These are phyloP conservation scores for Stachybotrys chartarum DNA, from an alignment of 2,329 filamentous ascomycete species.

Conservation along the genomic window DNA sequence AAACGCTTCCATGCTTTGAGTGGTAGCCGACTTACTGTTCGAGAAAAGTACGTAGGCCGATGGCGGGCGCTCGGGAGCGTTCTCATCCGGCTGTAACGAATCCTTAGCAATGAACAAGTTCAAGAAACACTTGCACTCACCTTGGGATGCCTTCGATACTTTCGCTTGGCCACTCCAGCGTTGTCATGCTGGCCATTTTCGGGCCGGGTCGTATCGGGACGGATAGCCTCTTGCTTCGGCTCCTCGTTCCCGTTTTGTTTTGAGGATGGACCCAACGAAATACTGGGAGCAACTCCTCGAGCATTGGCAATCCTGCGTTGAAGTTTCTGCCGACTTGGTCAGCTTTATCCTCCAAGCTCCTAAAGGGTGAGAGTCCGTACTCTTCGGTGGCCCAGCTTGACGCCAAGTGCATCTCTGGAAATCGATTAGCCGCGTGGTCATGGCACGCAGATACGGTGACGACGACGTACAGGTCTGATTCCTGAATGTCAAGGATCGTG, in stretches of 20 bases:
- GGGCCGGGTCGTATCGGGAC: slow-evolving; percentile 38
- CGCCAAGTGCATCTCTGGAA: slow-evolving; percentile 59
- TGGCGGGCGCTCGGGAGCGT: slow-evolving; percentile 71
- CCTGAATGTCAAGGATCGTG: slow-evolving; percentile 75
- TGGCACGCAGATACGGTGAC: too few relatives aligned
- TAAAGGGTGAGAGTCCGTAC: slow-evolving; percentile 37
- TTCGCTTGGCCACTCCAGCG: slow-evolving; percentile 52
- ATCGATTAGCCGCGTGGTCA: slow-evolving; percentile 1
- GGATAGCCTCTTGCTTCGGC: slow-evolving; percentile 42
- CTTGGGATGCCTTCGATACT: slow-evolving; percentile 73
- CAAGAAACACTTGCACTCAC: slow-evolving; percentile 28
- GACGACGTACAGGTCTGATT: slow-evolving; percentile 65
- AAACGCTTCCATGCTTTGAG: neutral
- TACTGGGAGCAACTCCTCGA: slow-evolving; percentile 52
- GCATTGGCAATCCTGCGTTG: slow-evolving; percentile 74
- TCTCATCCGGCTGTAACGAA: slow-evolving; percentile 57
- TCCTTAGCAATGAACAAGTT: neutral
- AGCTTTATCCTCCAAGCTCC: slow-evolving; percentile 8
- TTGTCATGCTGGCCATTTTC: slow-evolving; percentile 36
- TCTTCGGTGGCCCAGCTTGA: slow-evolving; percentile 75
- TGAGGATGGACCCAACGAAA: slow-evolving; percentile 40
- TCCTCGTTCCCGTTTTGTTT: slow-evolving; percentile 44
- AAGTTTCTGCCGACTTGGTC: slow-evolving; percentile 55
- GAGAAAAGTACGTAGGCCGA: slow-evolving; percentile 84
- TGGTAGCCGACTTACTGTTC: slow-evolving; percentile 53